Evolutionary conservation across 2,329 filamentous ascomycete species (phyloP).

Genomic region (Sphaerulina musiva): DNA sequence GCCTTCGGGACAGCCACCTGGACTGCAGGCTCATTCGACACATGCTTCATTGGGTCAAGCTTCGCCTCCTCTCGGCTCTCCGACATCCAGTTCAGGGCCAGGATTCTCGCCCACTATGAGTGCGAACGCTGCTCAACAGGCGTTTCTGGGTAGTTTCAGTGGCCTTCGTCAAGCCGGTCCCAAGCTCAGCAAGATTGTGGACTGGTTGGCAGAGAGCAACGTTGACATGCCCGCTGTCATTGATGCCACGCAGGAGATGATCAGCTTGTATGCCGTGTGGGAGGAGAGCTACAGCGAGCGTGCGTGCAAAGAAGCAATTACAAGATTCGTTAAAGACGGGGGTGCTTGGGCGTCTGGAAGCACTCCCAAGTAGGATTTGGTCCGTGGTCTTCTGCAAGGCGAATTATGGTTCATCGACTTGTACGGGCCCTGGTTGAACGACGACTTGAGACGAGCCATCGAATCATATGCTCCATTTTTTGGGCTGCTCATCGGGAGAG

Average conservation of each 20-base stretch:
- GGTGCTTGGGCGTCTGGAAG: constrained; percentile 21
- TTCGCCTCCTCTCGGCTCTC: constrained; percentile 21
- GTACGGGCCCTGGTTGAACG: not conserved
- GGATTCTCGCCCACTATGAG: constrained; percentile 21
- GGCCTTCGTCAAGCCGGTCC: constrained; percentile 33
- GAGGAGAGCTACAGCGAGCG: constrained; percentile 60
- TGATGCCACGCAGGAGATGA: constrained; percentile 84
- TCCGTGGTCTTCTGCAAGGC: not conserved
- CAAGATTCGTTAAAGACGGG: constrained; percentile 55
- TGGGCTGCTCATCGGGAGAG: too few relatives aligned
- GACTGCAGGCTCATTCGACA: constrained; percentile 40
- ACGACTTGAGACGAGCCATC: not conserved
- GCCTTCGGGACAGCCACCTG: constrained; percentile 48
- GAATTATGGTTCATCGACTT: not conserved
- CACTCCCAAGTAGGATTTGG: constrained; percentile 1
- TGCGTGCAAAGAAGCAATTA: constrained; percentile 57
- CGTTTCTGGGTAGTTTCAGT: constrained; percentile 29
- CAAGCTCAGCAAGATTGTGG: constrained; percentile 51
- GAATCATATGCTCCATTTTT: not conserved
- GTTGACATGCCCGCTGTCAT: constrained; percentile 80
- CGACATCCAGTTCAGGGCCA: constrained; percentile 11
- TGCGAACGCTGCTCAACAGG: constrained; percentile 32
- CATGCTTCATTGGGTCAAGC: constrained; percentile 12
- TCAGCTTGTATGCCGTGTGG: constrained; percentile 78
- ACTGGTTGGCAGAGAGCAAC: constrained; percentile 79